Percentiles rank a stretch among this genome's conserved stretches.
Conservation (phyloP, 306 rosid species). For the Gleditsia sinensis region DNA sequence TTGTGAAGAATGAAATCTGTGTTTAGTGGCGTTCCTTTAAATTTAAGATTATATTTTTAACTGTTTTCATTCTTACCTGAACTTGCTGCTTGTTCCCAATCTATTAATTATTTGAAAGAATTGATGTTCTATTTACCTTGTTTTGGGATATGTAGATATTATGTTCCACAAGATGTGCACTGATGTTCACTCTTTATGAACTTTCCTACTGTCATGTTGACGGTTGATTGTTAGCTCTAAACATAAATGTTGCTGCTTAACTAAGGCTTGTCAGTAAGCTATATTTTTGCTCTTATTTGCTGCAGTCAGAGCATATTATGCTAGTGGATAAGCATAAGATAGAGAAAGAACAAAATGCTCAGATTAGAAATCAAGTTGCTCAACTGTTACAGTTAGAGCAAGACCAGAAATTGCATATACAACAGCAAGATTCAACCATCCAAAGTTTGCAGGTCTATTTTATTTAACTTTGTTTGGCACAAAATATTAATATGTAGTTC, state of each 20-base stretch:
- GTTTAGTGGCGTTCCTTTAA: too few species aligned
- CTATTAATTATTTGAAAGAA: neutral
- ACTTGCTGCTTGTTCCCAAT: constrained; percentile 1
- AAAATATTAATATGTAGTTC: neutral
- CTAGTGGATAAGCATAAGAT: constrained; percentile 74
- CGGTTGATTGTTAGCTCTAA: constrained; percentile 18
- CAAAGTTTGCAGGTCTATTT: constrained; percentile 76
- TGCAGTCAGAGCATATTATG: constrained; percentile 85
- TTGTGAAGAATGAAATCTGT: neutral
- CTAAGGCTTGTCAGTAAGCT: constrained; percentile 30
- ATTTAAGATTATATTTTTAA: constrained; percentile 6
- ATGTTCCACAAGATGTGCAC: constrained; percentile 11
- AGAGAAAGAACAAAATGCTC: constrained; percentile 88
- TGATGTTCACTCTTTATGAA: neutral
- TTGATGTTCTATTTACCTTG: constrained; percentile 16
- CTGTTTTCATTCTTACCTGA: neutral
- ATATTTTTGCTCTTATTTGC: constrained; percentile 38
- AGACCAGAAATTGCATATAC: constrained; percentile 78
- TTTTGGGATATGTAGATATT: constrained; percentile 12
- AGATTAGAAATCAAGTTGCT: constrained; percentile 90
- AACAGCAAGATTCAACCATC: constrained; percentile 75
- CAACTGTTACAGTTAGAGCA: constrained; percentile 84
- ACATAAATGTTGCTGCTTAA: constrained; percentile 20
- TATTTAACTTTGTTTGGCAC: neutral
- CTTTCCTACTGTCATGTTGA: constrained; percentile 10